Percentiles rank a stretch among this genome's conserved stretches.
phyloP scores from a whole-genome alignment of 23 red algal species.

The Gracilariopsis chorda region DNA sequence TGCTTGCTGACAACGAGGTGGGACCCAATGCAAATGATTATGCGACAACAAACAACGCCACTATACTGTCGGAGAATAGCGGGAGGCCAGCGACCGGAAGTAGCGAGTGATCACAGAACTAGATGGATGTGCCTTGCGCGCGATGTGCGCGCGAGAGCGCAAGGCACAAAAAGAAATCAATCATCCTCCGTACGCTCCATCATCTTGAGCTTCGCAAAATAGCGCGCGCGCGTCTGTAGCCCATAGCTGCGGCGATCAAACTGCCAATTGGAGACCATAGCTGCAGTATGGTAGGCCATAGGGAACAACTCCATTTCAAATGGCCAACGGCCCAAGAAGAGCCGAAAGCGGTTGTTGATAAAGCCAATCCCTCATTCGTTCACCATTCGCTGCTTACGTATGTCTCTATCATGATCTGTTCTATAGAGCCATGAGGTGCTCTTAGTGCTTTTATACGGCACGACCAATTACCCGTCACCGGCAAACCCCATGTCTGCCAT shows the following conservation, averaged over 20 bases:
- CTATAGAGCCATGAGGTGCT: slow-evolving; percentile 22
- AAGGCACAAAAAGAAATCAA: too few relatives aligned
- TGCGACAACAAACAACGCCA: too few relatives aligned
- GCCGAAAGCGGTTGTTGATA: slow-evolving; percentile 17
- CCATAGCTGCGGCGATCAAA: slow-evolving; percentile 12
- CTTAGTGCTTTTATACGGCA: slow-evolving; percentile 22
- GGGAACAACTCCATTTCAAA: slow-evolving; percentile 21
- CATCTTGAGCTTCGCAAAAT: not conserved
- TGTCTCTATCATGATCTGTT: not conserved
- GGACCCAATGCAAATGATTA: too few relatives aligned
- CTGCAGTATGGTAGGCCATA: not conserved
- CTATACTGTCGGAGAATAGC: too few relatives aligned
- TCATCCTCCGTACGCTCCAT: too few relatives aligned
- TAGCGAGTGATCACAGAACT: too few relatives aligned
- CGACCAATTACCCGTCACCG: not conserved
- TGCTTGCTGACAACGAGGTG: too few relatives aligned
- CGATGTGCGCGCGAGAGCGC: too few relatives aligned
- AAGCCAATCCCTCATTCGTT: slow-evolving; percentile 40
- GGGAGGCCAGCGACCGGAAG: too few relatives aligned
- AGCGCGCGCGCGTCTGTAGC: not conserved
- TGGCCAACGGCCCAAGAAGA: slow-evolving; percentile 41
- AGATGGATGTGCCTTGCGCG: too few relatives aligned
- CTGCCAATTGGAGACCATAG: slow-evolving; percentile 25
- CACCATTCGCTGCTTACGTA: slow-evolving; percentile 35
- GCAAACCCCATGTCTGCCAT: slow-evolving; percentile 37